Percentiles rank a stretch among this genome's conserved stretches.
These are phyloP conservation scores for Sanghuangporus baumii DNA, from an alignment of 1,284 basidiomycete species.

Conservation along the genomic window DNA sequence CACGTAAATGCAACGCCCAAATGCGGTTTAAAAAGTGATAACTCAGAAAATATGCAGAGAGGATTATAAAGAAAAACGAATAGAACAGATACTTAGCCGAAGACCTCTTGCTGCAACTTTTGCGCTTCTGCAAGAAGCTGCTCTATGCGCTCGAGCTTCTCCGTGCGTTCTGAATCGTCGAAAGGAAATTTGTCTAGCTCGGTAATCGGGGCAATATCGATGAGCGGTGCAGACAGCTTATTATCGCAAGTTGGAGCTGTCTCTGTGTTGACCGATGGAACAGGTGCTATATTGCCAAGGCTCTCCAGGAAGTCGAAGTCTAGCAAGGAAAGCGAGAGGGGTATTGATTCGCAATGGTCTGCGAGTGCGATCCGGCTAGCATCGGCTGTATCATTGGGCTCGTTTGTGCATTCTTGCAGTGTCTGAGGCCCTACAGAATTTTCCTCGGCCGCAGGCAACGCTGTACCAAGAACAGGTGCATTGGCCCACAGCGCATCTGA, in stretches of 20 bases:
- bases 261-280: too few species aligned
- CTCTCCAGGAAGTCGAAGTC: slow-evolving; percentile 1
- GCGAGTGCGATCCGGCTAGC: too few species aligned
- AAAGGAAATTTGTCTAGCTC: background rate
- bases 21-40: background rate
- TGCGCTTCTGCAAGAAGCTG: background rate
- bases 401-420: too few species aligned
- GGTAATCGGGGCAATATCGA: background rate
- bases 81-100: slow-evolving; percentile 1
- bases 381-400: too few species aligned
- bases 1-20: too few species aligned
- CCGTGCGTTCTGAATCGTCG: background rate
- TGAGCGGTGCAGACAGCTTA: background rate
- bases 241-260: background rate
- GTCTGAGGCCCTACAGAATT: too few species aligned
- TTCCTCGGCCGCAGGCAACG: too few species aligned
- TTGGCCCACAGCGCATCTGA: too few species aligned
- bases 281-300: background rate
- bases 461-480: too few species aligned
- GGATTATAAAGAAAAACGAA: background rate
- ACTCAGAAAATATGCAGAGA: background rate
- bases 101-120: slow-evolving; percentile 7
- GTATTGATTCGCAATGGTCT: background rate
- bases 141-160: background rate
- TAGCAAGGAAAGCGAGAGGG: background rate